A percentile compares a stretch with the other conserved stretches of the same genome.
phyloP scores from a whole-genome alignment of 2,329 filamentous ascomycete species.

The Fusarium sp. region DNA sequence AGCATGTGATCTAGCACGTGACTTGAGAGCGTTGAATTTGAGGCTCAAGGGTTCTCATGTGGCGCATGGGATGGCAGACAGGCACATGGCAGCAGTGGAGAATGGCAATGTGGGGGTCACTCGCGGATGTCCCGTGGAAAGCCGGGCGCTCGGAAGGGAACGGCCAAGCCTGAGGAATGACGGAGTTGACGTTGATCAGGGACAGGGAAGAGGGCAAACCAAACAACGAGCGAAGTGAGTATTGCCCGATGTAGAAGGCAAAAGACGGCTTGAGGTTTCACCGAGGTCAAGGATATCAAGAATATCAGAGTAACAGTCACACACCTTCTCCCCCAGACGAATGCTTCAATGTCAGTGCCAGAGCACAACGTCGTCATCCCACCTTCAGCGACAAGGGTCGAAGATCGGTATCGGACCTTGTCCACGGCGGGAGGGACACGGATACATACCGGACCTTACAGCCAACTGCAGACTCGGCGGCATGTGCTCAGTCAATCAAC shows the following conservation, averaged over 20 bases:
- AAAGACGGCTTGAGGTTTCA: neutral
- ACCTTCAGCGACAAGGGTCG: conserved; percentile 32
- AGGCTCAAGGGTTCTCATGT: neutral
- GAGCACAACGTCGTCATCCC: conserved; percentile 39
- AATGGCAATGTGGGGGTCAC: conserved; percentile 40
- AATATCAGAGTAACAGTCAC: neutral
- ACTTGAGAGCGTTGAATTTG: neutral
- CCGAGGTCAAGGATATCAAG: conserved; percentile 1
- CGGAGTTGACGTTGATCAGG: neutral
- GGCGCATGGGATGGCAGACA: conserved; percentile 13
- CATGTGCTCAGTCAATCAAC: conserved; percentile 6
- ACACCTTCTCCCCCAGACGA: conserved; percentile 24
- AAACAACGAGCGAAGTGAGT: neutral
- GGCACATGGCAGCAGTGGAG: conserved; percentile 14
- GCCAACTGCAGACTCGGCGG: conserved; percentile 14
- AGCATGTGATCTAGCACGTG: conserved; percentile 31
- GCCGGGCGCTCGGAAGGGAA: conserved; percentile 45
- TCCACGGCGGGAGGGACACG: conserved; percentile 7
- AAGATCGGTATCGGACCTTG: conserved; percentile 38
- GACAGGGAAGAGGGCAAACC: neutral
- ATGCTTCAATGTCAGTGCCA: neutral
- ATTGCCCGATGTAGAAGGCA: neutral
- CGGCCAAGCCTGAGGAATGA: conserved; percentile 28
- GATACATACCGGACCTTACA: conserved; percentile 31
- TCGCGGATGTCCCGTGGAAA: conserved; percentile 37